Percentiles rank a stretch among this genome's conserved stretches.
phyloP scores from a whole-genome alignment of 2,329 filamentous ascomycete species.

The Thielaviopsis musarum region DNA sequence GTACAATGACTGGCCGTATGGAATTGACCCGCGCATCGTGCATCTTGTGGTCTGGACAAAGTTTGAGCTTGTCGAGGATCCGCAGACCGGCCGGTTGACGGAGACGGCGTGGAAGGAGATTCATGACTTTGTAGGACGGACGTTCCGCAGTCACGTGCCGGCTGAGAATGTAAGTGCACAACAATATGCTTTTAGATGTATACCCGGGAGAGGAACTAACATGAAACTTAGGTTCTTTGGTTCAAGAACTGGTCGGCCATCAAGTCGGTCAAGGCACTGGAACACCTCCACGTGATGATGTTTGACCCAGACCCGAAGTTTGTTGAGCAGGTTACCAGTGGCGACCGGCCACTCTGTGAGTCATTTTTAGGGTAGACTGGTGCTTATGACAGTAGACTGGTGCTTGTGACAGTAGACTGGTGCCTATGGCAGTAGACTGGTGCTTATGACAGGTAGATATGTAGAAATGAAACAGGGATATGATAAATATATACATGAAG shows the following conservation, averaged over 20 bases:
- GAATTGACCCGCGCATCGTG: conserved; percentile 57
- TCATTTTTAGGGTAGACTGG: conserved; percentile 16
- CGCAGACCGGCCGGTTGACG: conserved; percentile 48
- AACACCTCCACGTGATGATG: conserved; percentile 93
- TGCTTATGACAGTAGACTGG: neutral
- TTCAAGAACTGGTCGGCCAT: conserved; percentile 65
- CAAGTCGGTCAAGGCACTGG: conserved; percentile 72
- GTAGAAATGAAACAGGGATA: neutral
- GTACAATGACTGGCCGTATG: conserved; percentile 91
- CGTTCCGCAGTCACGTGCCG: conserved; percentile 40
- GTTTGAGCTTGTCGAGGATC: conserved; percentile 58
- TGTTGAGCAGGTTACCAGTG: conserved; percentile 51
- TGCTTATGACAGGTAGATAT: no score
- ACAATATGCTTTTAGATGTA: neutral
- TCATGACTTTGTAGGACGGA: conserved; percentile 49
- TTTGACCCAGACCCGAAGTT: conserved; percentile 57
- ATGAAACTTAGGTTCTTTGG: conserved; percentile 19
- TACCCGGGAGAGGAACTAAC: neutral
- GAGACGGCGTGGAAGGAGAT: conserved; percentile 45
- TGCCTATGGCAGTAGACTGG: neutral
- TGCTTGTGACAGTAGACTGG: neutral
- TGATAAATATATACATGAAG: neutral
- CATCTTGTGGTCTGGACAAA: conserved; percentile 92
- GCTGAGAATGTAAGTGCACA: conserved; percentile 31
- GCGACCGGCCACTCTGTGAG: conserved; percentile 50